Conservation (phyloP, 805 yeast species). For the Starmerella powellii region DNA sequence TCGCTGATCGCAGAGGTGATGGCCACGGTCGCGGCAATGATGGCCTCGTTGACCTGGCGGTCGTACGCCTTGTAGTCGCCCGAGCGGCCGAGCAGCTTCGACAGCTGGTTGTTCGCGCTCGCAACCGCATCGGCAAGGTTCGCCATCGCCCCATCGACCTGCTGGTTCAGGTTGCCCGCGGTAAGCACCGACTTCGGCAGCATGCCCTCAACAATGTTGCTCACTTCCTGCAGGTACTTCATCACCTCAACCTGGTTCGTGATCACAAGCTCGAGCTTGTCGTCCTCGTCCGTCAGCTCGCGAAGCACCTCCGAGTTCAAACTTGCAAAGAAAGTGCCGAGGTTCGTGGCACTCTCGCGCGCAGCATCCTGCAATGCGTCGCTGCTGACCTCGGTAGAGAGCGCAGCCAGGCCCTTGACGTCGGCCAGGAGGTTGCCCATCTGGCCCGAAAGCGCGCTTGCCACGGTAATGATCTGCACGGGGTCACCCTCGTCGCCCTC, state of each 20-base stretch:
- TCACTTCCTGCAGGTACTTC: conserved; percentile 49
- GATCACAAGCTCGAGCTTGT: conserved; percentile 64
- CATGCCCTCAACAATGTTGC: conserved; percentile 45
- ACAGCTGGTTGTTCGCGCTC: conserved; percentile 50
- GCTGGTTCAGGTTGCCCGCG: conserved; percentile 44
- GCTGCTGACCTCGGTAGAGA: conserved; percentile 41
- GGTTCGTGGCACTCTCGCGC: conserved; percentile 45
- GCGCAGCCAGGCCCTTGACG: conserved; percentile 52
- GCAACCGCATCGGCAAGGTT: conserved; percentile 60
- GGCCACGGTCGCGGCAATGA: conserved; percentile 65
- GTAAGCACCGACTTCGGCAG: conserved; percentile 32
- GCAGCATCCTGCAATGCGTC: conserved; percentile 39
- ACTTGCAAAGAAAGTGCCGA: conserved; percentile 50
- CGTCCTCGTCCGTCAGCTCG: conserved; percentile 37
- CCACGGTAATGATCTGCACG: conserved; percentile 45
- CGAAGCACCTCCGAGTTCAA: conserved; percentile 43
- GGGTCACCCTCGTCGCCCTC: conserved; percentile 62
- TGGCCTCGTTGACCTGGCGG: conserved; percentile 60
- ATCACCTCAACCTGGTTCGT: conserved; percentile 66
- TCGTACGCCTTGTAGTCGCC: conserved; percentile 34
- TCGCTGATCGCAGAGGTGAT: conserved; percentile 66
- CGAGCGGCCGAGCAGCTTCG: conserved; percentile 38
- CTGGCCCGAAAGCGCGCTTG: conserved; percentile 51
- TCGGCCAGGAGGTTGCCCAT: conserved; percentile 52
- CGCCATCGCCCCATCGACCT: conserved; percentile 62